Base-by-base conservation (phyloP, 179 eudicot genomes). In the Heliamphora pulchella region DNA sequence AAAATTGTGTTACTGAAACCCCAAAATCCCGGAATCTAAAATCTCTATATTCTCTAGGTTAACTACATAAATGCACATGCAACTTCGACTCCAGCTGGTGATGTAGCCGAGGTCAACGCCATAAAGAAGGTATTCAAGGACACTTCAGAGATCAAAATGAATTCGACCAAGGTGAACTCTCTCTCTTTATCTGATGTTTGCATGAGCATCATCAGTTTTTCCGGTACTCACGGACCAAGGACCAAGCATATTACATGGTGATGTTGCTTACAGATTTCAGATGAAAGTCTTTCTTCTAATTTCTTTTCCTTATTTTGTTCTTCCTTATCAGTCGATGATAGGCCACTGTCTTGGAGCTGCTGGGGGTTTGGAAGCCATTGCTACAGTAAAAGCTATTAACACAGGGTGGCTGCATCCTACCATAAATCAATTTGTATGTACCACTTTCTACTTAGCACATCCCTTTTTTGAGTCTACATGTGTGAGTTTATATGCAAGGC, bases 301-400 rank as follows among this genome's bases (percentile, higher is more conserved):
- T 59, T 68, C 54, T 50, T 63, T 82, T 55, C 64, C 39, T 81
- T 82, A 9, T 69, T 78, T 55, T 71, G 15, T 47, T 13, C 68
- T 78, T 31, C 5, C 10, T 82, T 2, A 79, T 80, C 90, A 96
- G 99, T 96, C 99, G 70, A 94, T 96, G 98, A 96, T 96, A 69
- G 99, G 99, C 41, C 99, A 96, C 87, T 89, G 94, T 69, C 97
- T 96, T 71, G 99, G 98, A 80, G 99, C 98, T 85, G 98, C 99
- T 78, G 99, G 99, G 44, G 98, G 98, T 31, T 68, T 94, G 89
- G 99, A 96, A 91, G 99, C 99, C 73, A 96, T 96, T 84, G 99
- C 97, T 77, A 81, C 96, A 2, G 83, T 96, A n/a, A 96, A 96
- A 85, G 99, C 99, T 58, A 82, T 90, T 69, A 94, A 84, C 63